Evolutionary conservation across 23 red algal genomes (phyloP).

Genomic region (Gracilaria domingensis): DNA sequence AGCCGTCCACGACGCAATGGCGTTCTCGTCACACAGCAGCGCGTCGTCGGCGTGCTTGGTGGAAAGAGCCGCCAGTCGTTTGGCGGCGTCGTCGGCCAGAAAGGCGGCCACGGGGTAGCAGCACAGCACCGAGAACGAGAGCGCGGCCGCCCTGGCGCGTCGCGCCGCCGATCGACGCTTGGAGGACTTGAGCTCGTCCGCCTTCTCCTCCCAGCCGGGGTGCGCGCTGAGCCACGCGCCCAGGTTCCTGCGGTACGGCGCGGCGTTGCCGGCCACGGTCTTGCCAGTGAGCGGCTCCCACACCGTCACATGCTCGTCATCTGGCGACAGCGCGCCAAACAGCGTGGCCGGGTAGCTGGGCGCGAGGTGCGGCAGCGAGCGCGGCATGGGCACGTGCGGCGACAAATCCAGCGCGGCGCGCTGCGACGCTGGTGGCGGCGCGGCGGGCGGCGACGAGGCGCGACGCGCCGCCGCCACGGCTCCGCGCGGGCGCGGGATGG

Average conservation of each 20-base stretch:
- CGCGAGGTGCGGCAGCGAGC: constrained; percentile 55
- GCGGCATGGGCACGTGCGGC: constrained; percentile 29
- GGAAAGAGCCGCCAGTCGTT: neutral
- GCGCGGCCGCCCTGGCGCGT: constrained; percentile 72
- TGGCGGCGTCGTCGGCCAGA: constrained; percentile 55
- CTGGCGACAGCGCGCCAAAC: constrained; percentile 59
- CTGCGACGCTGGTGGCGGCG: neutral
- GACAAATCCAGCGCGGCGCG: constrained; percentile 10
- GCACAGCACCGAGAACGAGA: constrained; percentile 83
- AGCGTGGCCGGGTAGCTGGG: constrained; percentile 69
- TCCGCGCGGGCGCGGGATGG: neutral
- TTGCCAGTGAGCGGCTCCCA: constrained; percentile 96
- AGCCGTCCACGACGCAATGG: constrained; percentile 74
- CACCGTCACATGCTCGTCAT: constrained; percentile 99
- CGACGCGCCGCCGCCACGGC: neutral
- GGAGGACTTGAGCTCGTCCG: constrained; percentile 94
- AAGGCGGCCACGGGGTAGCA: constrained; percentile 61
- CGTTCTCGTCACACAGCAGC: constrained; percentile 9
- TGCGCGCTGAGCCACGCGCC: constrained; percentile 83
- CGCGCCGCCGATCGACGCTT: constrained; percentile 88
- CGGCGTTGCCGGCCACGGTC: constrained; percentile 98
- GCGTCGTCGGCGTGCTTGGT: neutral
- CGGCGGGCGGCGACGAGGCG: neutral
- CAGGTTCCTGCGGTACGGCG: constrained; percentile 97
- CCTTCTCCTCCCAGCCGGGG: constrained; percentile 95